Percentiles rank a stretch among this genome's conserved stretches.
Conservation (phyloP, 306 rosid species). For the Malus fusca region DNA sequence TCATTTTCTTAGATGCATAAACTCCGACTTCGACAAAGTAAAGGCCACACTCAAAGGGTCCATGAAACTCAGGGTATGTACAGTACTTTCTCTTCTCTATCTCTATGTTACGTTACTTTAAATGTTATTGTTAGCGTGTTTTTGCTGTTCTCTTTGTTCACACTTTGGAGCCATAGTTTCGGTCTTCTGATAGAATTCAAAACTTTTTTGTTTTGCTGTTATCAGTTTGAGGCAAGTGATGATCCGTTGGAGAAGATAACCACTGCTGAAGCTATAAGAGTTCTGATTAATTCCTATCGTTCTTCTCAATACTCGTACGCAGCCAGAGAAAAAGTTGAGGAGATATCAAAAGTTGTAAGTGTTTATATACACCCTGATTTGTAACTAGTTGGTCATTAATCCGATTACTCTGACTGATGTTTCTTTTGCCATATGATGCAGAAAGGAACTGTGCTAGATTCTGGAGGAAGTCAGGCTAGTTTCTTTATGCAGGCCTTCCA, state of each 20-base stretch:
- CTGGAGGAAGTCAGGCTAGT: constrained; percentile 97
- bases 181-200: background rate
- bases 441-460: constrained; percentile 85
- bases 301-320: constrained; percentile 65
- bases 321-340: constrained; percentile 71
- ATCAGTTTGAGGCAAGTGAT: constrained; percentile 74
- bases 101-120: background rate
- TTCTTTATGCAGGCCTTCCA: constrained; percentile 70
- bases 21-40: constrained; percentile 94
- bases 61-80: constrained; percentile 72
- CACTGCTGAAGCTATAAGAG: constrained; percentile 77
- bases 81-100: background rate
- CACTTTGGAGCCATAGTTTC: background rate
- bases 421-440: constrained; percentile 27
- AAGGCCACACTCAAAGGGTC: constrained; percentile 83
- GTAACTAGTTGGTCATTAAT: background rate
- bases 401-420: too few relatives aligned
- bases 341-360: constrained; percentile 82
- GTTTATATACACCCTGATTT: background rate
- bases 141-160: background rate
- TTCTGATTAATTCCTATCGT: constrained; percentile 56
- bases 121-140: background rate
- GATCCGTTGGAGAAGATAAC: constrained; percentile 82
- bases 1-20: constrained; percentile 88
- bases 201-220: background rate